These are phyloP conservation scores for Pisolithus sp. DNA, from an alignment of 768 basidiomycete species.

Conservation along the genomic window DNA sequence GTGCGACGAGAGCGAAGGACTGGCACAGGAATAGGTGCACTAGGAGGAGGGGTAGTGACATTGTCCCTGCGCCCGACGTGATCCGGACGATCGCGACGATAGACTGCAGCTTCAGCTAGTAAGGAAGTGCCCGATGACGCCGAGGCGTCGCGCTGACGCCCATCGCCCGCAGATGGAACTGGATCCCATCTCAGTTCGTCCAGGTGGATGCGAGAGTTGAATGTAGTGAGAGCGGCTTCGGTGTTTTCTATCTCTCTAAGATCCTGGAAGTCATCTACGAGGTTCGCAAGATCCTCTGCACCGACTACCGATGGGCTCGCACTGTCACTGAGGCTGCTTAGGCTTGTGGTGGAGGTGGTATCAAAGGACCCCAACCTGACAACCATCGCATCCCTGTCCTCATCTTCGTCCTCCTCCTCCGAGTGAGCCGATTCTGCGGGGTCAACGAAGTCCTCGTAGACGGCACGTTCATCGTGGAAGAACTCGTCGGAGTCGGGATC, in stretches of 20 bases:
- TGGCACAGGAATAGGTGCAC: constrained; percentile 27
- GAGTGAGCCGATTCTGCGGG: constrained; percentile 19
- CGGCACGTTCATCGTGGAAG: constrained; percentile 49
- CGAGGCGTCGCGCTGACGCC: background rate
- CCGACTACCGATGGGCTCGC: constrained; percentile 45
- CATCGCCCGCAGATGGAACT: background rate
- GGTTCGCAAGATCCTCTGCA: constrained; percentile 36
- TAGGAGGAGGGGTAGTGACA: constrained; percentile 16
- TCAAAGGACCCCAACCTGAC: constrained; percentile 21
- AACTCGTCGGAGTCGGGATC: constrained; percentile 82
- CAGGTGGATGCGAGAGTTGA: constrained; percentile 19
- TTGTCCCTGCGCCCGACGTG: constrained; percentile 1
- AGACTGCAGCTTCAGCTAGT: background rate
- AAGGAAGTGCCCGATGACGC: background rate
- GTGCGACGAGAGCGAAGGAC: constrained; percentile 14
- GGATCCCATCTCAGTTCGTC: constrained; percentile 7
- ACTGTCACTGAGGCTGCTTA: constrained; percentile 39
- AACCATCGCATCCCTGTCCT: constrained; percentile 28
- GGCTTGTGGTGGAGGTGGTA: constrained; percentile 33
- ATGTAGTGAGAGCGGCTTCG: constrained; percentile 3
- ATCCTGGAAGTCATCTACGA: constrained; percentile 31
- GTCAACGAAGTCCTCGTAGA: constrained; percentile 61
- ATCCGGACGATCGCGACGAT: constrained; percentile 3
- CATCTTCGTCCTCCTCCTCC: constrained; percentile 22
- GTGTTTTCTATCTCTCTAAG: constrained; percentile 17